These are phyloP conservation scores for Fusarium xylarioides DNA, from an alignment of 2,329 filamentous ascomycete genomes.

Conservation along the genomic window DNA sequence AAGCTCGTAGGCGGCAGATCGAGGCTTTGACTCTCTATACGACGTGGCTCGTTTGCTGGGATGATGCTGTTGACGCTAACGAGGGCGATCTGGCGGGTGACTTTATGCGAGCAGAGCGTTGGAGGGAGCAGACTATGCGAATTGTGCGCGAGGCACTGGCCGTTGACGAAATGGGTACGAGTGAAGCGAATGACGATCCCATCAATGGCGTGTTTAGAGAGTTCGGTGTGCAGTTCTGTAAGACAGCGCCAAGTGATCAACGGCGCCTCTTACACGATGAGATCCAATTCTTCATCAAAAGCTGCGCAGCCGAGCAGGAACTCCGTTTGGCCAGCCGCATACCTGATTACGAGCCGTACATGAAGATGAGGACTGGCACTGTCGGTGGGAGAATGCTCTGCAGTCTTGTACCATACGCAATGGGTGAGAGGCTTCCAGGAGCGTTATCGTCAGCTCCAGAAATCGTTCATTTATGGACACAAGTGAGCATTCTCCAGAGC, in stretches of 20 bases:
- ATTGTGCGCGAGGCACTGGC: constrained; percentile 32
- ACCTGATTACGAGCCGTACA: constrained; percentile 43
- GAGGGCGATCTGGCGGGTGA: constrained; percentile 43
- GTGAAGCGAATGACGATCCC: constrained; percentile 11
- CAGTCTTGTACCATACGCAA: constrained; percentile 42
- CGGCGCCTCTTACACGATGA: constrained; percentile 36
- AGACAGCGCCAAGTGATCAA: constrained; percentile 7
- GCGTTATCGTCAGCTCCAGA: constrained; percentile 9
- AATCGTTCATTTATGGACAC: constrained; percentile 31
- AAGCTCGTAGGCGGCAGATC: constrained; percentile 25
- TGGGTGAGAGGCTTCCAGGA: constrained; percentile 10
- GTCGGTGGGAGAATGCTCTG: constrained; percentile 40
- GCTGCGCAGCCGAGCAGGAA: constrained; percentile 43
- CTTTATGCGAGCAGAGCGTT: constrained; percentile 38
- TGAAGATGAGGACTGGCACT: constrained; percentile 43
- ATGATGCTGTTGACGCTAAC: constrained; percentile 45
- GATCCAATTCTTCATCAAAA: constrained; percentile 36
- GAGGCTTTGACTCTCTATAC: constrained; percentile 39
- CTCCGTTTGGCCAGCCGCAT: constrained; percentile 38
- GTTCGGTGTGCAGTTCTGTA: constrained; percentile 32
- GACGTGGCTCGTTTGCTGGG: constrained; percentile 48
- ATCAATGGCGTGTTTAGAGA: constrained; percentile 40
- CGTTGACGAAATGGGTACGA: neutral
- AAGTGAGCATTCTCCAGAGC: constrained; percentile 38
- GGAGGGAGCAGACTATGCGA: constrained; percentile 37